Percentiles rank a stretch among this genome's conserved stretches.
phyloP scores from a whole-genome alignment of 1,284 basidiomycete genomes.

The Leccinum fuscescens region DNA sequence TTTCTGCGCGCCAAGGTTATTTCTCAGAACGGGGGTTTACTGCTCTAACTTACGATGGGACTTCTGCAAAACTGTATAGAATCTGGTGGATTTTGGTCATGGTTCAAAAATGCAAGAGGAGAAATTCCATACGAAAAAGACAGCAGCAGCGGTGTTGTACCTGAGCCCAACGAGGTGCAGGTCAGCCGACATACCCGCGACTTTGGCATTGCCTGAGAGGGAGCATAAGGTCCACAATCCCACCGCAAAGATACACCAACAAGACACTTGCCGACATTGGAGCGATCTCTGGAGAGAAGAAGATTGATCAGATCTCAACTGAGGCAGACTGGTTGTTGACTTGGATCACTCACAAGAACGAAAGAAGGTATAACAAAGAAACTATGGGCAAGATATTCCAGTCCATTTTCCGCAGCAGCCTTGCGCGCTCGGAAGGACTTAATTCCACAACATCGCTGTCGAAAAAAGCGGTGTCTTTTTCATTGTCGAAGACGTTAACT shows the following conservation, averaged over 20 bases:
- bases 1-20: constrained; percentile 35
- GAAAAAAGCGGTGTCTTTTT: constrained; percentile 11
- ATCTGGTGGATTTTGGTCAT: constrained; percentile 29
- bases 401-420: constrained; percentile 49
- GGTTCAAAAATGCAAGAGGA: neutral
- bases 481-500: constrained; percentile 11
- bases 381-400: constrained; percentile 49
- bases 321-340: neutral
- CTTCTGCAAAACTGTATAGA: constrained; percentile 45
- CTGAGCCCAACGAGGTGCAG: constrained; percentile 39
- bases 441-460: constrained; percentile 9
- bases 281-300: neutral
- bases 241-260: neutral
- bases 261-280: constrained; percentile 1
- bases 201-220: constrained; percentile 32
- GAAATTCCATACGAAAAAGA: constrained; percentile 43
- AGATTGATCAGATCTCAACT: neutral
- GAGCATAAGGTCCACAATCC: neutral
- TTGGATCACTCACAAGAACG: constrained; percentile 45
- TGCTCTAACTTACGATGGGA: constrained; percentile 43
- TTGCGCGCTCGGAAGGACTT: constrained; percentile 33
- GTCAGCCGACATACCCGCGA: constrained; percentile 45
- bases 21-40: neutral
- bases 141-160: constrained; percentile 48
- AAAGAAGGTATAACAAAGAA: constrained; percentile 59